Percentiles rank a stretch among this genome's conserved stretches.
phyloP scores from a whole-genome alignment of 1,139 yeast genomes.

The Kodamaea anthophila region DNA sequence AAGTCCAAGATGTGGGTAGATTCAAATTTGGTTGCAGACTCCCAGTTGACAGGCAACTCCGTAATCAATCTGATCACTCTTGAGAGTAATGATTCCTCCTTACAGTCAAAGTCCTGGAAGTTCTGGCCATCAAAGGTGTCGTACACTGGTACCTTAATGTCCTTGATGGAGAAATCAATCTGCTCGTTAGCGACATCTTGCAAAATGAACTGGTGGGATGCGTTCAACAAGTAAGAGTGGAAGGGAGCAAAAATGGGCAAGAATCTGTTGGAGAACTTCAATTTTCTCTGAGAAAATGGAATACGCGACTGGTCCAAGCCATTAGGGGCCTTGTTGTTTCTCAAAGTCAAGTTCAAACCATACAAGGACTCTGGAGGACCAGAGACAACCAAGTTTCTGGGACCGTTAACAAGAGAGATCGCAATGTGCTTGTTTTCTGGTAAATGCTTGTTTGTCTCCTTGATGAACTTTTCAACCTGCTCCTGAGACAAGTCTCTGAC shows the following conservation, averaged over 20 bases:
- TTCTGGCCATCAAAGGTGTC: conserved; percentile 87
- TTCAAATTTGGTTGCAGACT: conserved; percentile 69
- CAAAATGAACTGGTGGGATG: conserved; percentile 62
- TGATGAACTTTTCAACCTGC: conserved; percentile 74
- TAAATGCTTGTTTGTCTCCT: conserved; percentile 85
- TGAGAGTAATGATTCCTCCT: conserved; percentile 47
- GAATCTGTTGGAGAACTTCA: conserved; percentile 88
- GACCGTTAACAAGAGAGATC: conserved; percentile 89
- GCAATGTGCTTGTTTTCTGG: conserved; percentile 88
- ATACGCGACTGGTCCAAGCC: conserved; percentile 94
- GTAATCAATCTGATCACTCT: conserved; percentile 80
- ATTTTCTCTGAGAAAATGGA: conserved; percentile 88
- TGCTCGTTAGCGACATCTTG: conserved; percentile 54
- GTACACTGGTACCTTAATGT: conserved; percentile 76
- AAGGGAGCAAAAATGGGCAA: conserved; percentile 94
- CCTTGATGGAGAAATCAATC: conserved; percentile 49
- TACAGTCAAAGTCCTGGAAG: conserved; percentile 42
- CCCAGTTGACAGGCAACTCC: conserved; percentile 92
- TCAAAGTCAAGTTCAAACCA: conserved; percentile 85
- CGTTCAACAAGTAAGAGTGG: conserved; percentile 81
- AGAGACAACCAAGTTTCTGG: conserved; percentile 87
- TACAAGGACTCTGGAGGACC: conserved; percentile 99
- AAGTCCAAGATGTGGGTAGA: conserved; percentile 90
- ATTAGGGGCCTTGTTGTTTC: conserved; percentile 91
- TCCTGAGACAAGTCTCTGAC: conserved; percentile 78